Base-by-base conservation (phyloP, 129 eudicot species). In the Artemisia argyi region DNA sequence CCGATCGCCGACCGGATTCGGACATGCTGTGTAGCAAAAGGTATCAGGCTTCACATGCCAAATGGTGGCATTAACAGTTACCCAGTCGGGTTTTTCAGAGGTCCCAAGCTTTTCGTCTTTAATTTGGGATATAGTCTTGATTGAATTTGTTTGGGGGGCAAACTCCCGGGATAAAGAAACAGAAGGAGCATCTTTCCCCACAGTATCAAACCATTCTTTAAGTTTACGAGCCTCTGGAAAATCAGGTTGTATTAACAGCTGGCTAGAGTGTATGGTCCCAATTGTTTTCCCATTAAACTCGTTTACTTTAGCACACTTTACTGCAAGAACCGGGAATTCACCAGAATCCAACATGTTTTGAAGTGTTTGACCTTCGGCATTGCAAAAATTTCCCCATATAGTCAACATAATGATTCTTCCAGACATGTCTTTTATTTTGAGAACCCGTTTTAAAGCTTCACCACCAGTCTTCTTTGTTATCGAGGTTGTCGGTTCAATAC, bases 31-130 rank as follows among this genome's bases (percentile, higher is more conserved):
- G 65, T 94, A 94, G 76, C 88, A 94, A 66, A 90, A 90, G 66
- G 75, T 88, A 10, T 94, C 99, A 12, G 64, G 48, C 73, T 81
- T 88, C 2, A 94, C 68, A 58, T 72, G 83, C 50, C 79, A 75
- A 15, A 86, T 54, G 24, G 96, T 82, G 48, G 89, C 99, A 65
- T 75, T 66, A 0, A 94, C 89, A 2, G 87, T 78, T 12, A 94
- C 86, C 80, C 82, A 88, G 70, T 90, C 99, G 0, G 97, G 89
- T 80, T 90, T 94, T 68, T 90, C 99, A 53, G 85, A 82, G 19
- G 96, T 90, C 24, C 99, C 99, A 30, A 94, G 26, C 64, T 79
- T 86, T 73, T 94, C 99, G 76, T 94, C 99, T 85, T 90, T 90
- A 32, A 94, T 90, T 56, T 90, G 97, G 13, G 93, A 83, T 44